phyloP scores from a whole-genome alignment of 495 filamentous ascomycete species.

The Neurospora discreta region DNA sequence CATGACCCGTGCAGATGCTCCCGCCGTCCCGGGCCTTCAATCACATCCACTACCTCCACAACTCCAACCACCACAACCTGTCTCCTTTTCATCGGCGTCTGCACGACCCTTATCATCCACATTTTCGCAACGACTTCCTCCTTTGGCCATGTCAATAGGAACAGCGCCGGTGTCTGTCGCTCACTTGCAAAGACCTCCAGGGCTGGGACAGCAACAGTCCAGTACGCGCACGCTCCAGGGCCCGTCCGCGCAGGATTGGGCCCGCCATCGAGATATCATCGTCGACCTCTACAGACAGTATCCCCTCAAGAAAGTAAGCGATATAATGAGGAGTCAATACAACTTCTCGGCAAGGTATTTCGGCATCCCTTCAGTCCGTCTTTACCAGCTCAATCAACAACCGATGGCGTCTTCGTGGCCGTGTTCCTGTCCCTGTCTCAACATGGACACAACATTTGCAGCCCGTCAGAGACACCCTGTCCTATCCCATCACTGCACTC shows the following conservation, averaged over 20 bases:
- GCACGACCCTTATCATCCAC: background rate
- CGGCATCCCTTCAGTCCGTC: background rate
- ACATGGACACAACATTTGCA: background rate
- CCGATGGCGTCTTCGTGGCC: background rate
- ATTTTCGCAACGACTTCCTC: background rate
- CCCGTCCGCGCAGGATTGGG: constrained; percentile 22
- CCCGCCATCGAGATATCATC: constrained; percentile 20
- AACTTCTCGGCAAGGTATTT: constrained; percentile 25
- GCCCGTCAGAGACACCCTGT: background rate
- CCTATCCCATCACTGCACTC: background rate
- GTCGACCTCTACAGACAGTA: constrained; percentile 20
- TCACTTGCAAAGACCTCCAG: background rate
- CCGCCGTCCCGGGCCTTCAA: constrained; percentile 8
- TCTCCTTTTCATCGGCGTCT: background rate
- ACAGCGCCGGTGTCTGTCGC: background rate
- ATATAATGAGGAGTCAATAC: constrained; percentile 21
- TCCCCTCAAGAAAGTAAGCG: constrained; percentile 22
- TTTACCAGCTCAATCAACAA: background rate
- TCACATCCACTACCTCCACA: constrained; percentile 2
- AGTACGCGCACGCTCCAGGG: constrained; percentile 21
- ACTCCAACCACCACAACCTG: background rate
- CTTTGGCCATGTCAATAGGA: background rate
- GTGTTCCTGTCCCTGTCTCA: background rate
- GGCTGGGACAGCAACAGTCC: constrained; percentile 8
- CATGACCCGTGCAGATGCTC: constrained; percentile 23